Evolutionary conservation across 2,329 filamentous ascomycete species (phyloP).

Genomic region (Fusarium praegraminearum): DNA sequence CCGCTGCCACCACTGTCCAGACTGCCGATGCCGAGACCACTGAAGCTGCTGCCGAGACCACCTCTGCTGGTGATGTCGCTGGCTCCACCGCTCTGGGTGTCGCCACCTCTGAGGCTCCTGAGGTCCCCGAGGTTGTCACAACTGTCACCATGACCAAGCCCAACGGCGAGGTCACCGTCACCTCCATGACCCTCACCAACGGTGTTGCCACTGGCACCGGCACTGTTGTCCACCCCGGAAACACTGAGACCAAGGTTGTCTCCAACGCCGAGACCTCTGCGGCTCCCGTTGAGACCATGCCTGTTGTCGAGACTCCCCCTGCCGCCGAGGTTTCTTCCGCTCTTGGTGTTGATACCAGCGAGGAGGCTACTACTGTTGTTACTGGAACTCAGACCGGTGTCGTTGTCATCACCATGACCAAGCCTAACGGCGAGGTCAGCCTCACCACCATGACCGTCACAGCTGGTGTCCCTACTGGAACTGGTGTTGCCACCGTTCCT

Average conservation of each 20-base stretch:
- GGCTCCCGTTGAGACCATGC: constrained; percentile 9
- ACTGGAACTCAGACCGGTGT: constrained; percentile 13
- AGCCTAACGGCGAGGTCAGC: constrained; percentile 35
- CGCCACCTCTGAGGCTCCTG: constrained; percentile 32
- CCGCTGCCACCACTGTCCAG: constrained; percentile 20
- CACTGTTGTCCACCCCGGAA: constrained; percentile 20
- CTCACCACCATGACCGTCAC: constrained; percentile 29
- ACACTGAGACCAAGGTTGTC: constrained; percentile 9
- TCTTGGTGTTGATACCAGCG: constrained; percentile 17
- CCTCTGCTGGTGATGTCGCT: constrained; percentile 21
- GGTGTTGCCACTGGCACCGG: constrained; percentile 32
- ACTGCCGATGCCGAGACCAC: constrained; percentile 28
- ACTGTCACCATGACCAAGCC: constrained; percentile 38
- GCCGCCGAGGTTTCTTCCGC: constrained; percentile 11
- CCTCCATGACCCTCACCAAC: constrained; percentile 29
- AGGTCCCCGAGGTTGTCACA: constrained; percentile 20
- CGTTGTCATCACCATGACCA: constrained; percentile 36
- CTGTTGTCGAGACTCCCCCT: constrained; percentile 7
- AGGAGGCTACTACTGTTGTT: constrained; percentile 19
- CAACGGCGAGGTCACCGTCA: constrained; percentile 31
- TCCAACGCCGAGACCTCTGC: constrained; percentile 19
- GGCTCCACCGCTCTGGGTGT: constrained; percentile 24
- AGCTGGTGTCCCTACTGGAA: constrained; percentile 29
- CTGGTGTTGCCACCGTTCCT: constrained; percentile 28
- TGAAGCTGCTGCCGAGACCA: constrained; percentile 15